A percentile compares a stretch with the other conserved stretches of the same genome.
phyloP scores from a whole-genome alignment of 371 early-diverging fungal genomes.

The Mortierella sp. region DNA sequence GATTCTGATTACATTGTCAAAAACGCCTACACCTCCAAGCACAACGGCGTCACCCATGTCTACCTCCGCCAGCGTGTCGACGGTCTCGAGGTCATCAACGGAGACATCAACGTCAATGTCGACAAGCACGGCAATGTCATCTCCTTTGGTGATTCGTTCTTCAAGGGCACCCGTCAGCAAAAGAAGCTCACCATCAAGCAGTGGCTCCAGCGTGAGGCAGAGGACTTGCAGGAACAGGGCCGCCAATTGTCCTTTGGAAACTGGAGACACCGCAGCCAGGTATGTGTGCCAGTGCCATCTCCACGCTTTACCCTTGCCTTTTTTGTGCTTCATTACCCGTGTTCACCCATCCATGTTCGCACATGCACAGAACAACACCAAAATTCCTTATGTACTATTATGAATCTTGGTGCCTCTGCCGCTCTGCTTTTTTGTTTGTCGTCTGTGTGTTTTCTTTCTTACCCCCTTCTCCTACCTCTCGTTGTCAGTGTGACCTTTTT shows the following conservation, averaged over 20 bases:
- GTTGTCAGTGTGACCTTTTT: neutral
- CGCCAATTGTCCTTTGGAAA: slow-evolving; percentile 51
- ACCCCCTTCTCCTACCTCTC: neutral
- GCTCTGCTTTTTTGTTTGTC: neutral
- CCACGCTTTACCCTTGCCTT: neutral
- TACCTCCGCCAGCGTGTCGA: slow-evolving; percentile 81
- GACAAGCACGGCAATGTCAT: slow-evolving; percentile 79
- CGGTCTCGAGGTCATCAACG: slow-evolving; percentile 86
- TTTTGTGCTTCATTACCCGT: neutral
- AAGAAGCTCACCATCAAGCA: slow-evolving; percentile 21
- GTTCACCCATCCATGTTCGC: neutral
- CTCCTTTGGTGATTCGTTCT: slow-evolving; percentile 83
- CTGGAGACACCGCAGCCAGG: slow-evolving; percentile 21
- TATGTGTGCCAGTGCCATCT: neutral
- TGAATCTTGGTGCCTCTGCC: neutral
- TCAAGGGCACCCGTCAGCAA: slow-evolving; percentile 39
- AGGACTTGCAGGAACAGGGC: slow-evolving; percentile 26
- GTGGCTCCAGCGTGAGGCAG: slow-evolving; percentile 44
- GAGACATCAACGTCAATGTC: slow-evolving; percentile 86
- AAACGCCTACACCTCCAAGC: slow-evolving; percentile 76
- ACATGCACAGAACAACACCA: neutral
- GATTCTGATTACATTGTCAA: slow-evolving; percentile 66
- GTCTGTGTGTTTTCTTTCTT: neutral
- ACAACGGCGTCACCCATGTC: slow-evolving; percentile 87
- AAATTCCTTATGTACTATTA: neutral